Conservation (phyloP, 805 yeast genomes). For the Lipomyces anomalus region DNA sequence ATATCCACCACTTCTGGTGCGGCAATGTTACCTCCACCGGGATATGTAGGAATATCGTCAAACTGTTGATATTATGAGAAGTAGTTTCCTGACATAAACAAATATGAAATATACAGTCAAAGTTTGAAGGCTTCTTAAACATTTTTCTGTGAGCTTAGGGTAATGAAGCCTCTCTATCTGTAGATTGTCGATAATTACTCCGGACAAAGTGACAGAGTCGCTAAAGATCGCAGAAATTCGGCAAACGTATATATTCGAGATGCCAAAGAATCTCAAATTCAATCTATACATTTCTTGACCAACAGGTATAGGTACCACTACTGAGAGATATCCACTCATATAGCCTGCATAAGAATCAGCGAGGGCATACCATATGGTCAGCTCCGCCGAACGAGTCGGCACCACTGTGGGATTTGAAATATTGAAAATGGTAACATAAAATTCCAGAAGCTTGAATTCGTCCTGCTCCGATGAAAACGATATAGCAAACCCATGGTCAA, state of each 20-base stretch:
- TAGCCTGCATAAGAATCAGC: too few relatives aligned
- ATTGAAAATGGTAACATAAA: conserved; percentile 4
- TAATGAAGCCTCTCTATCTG: not conserved
- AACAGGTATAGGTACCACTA: not conserved
- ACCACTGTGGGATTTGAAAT: conserved; percentile 2
- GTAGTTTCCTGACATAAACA: not conserved
- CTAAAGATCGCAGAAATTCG: not conserved
- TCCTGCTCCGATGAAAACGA: conserved; percentile 1
- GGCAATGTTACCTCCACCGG: not conserved
- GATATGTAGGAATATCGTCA: conserved; percentile 1
- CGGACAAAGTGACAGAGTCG: conserved; percentile 1
- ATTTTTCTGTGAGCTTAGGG: not conserved
- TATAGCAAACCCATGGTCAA: not conserved
- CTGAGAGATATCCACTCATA: not conserved
- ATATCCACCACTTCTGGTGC: conserved; percentile 2
- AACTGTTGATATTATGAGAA: not conserved
- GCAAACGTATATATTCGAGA: not conserved
- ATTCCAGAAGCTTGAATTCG: not conserved
- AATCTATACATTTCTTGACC: conserved; percentile 3
- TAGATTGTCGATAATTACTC: conserved; percentile 1
- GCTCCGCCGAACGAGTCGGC: not conserved
- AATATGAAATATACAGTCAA: conserved; percentile 1
- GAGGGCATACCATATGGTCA: not conserved
- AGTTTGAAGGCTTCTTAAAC: not conserved
- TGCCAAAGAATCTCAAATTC: not conserved